Base-by-base conservation (phyloP, 1,139 yeast genomes). In the Blastobotrys aristatus region DNA sequence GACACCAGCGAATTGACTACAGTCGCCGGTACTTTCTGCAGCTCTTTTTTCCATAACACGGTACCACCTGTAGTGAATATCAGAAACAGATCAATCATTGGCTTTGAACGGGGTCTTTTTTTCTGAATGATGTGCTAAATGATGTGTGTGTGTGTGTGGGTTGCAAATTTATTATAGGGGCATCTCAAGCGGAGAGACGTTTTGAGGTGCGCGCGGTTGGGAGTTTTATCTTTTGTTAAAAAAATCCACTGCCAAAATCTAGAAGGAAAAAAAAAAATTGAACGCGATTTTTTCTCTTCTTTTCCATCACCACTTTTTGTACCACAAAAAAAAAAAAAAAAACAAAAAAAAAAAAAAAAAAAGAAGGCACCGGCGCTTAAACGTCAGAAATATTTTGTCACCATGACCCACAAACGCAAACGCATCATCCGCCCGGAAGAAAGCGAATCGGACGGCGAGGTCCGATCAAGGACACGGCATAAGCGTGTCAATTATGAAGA, bases 41-140 rank as follows among this genome's bases (percentile, higher is more conserved):
- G 65, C 33, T 75, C 69, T 50, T 71, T 69, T 53, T 73, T 72
- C 73, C 77, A 81, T 17, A 77, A 65, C 13, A 82, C 83, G 20
- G 75, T 66, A 0, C 88, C 88, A 8, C 79, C 74, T 1, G 76
- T 72, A 2, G 78, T 72, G 64, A 80, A 80, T 1, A 81, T 70
- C 11, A 75, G 64, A 50, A 79, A 70, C 55, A 76, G 78, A 53
- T 77, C 84, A 47, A 79, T 71, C 84, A 79, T 79, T 33, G 29
- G n/a, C n/a, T n/a, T 6, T 26, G 29, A 26, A 11, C 40, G 18
- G 27, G 11, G 6, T 24, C n/a, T n/a, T n/a, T n/a, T n/a, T n/a
- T n/a, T n/a, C 22, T 36, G 6, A 36, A 24, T 18, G 29, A 11
- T 21, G 30, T 11, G 7, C 11, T 16, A 10, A 24, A 4, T 17